These are phyloP conservation scores for Pseudocercospora eumusae DNA, from an alignment of 2,329 filamentous ascomycete genomes.

Conservation along the genomic window DNA sequence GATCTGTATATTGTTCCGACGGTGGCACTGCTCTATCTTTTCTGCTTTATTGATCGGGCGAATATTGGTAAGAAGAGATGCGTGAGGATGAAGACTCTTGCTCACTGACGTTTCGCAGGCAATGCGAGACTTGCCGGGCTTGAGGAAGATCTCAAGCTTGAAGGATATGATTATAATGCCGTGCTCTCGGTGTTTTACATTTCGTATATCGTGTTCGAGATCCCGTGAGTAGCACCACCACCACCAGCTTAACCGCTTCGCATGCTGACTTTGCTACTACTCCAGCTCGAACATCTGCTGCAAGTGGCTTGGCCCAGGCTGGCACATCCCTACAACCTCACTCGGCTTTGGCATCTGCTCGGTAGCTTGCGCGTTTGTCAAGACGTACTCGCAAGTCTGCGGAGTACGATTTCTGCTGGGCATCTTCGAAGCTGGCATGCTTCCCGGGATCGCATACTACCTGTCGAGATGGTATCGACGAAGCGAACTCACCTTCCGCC, in stretches of 20 bases:
- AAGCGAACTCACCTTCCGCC: conserved; percentile 66
- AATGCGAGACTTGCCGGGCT: conserved; percentile 66
- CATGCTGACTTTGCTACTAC: background rate
- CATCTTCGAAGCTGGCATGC: conserved; percentile 71
- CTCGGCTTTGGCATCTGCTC: conserved; percentile 64
- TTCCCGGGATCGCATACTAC: conserved; percentile 75
- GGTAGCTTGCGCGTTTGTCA: conserved; percentile 66
- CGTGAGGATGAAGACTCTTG: too few species aligned
- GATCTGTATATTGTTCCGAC: conserved; percentile 67
- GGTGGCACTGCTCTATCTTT: conserved; percentile 66
- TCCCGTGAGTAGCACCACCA: conserved; percentile 49
- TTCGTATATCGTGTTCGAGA: conserved; percentile 71
- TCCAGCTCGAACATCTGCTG: conserved; percentile 60
- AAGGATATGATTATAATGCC: conserved; percentile 63
- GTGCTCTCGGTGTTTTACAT: conserved; percentile 71
- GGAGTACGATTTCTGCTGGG: conserved; percentile 62
- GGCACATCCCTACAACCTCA: conserved; percentile 66
- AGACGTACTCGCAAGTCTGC: conserved; percentile 54
- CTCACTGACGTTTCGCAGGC: conserved; percentile 51
- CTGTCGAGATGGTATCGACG: conserved; percentile 71
- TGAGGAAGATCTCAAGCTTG: conserved; percentile 58
- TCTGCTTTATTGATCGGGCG: conserved; percentile 74
- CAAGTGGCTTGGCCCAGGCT: conserved; percentile 71
- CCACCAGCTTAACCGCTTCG: background rate
- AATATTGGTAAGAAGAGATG: conserved; percentile 62